Base-by-base conservation (phyloP, 108 stramenopile species). In the Skeletonema costatum region DNA sequence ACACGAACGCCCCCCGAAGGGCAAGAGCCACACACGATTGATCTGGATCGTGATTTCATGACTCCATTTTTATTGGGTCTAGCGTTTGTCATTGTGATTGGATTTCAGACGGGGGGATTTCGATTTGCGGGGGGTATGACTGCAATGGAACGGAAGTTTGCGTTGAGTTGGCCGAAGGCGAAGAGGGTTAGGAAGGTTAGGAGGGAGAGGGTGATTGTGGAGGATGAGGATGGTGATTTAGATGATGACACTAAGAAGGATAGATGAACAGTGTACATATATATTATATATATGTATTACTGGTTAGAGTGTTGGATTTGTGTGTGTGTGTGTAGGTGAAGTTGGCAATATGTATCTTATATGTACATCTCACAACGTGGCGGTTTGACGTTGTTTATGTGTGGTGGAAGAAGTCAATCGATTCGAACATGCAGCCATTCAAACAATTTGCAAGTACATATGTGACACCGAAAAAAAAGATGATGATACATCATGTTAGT, bases 31-130 rank as follows among this genome's bases (percentile, higher is more conserved):
- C 63, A 73, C 13, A 21, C 29, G 12, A 46, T 91, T 17, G 75
- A 77, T 46, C 76, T 91, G 16, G 90, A 91, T 63, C 44, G 42
- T 13, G 90, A 91, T 66, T 91, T 91, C 61, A 64, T 84, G 16
- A 68, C 84, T 16, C 90, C 90, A 2, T 89, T 89, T 33, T 74
- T 86, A 42, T 61, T 89, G 29, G 56, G 87, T 1, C 42, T 91
- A 25, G 62, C 76, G 17, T 63, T 89, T 60, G 82, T 75, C 3
- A 60, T 91, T 41, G 87, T 89, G 51, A 31, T 91, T 36, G 88
- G 87, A 38, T 86, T 91, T 68, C 90, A 91, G 63, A 91, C 90
- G 1, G 67, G 50, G 10, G 88, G 88, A 10, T 89, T 70, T 41
- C 39, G 11, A 10, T 12, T 5, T 12, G 39, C 39, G 39, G 39